Evolutionary conservation across 2,329 filamentous ascomycete genomes (phyloP).

Genomic region (Cordyceps cateniannulata): DNA sequence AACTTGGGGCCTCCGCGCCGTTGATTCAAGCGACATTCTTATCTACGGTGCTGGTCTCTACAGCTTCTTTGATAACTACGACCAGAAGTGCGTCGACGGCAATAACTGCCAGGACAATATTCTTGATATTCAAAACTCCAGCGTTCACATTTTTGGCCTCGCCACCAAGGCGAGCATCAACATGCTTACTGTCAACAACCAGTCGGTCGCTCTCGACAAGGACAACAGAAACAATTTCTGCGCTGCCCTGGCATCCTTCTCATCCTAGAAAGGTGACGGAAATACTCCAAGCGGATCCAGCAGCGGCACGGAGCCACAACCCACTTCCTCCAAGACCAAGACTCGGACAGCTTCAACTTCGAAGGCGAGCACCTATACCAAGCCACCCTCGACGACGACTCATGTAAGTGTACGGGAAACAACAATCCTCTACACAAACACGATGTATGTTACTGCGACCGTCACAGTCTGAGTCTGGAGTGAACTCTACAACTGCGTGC

Average conservation of each 20-base stretch:
- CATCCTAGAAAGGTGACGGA: constrained; percentile 14
- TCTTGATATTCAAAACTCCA: constrained; percentile 63
- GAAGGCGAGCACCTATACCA: neutral
- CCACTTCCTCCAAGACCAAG: neutral
- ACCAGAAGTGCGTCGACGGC: constrained; percentile 58
- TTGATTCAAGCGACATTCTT: constrained; percentile 59
- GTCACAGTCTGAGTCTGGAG: neutral
- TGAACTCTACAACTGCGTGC: neutral
- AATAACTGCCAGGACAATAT: constrained; percentile 75
- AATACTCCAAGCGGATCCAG: neutral
- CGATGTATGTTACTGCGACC: constrained; percentile 16
- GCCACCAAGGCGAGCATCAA: constrained; percentile 70
- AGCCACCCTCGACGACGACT: neutral
- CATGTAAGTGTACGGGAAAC: constrained; percentile 12
- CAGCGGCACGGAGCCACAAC: neutral
- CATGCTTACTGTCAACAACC: constrained; percentile 61
- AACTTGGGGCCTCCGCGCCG: constrained; percentile 68
- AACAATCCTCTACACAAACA: constrained; percentile 18
- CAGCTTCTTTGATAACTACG: constrained; percentile 80
- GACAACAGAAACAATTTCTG: constrained; percentile 63
- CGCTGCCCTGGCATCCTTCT: constrained; percentile 51
- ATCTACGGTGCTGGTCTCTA: constrained; percentile 72
- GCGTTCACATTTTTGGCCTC: constrained; percentile 59
- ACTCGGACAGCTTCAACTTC: neutral
- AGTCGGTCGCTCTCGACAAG: constrained; percentile 44